Evolutionary conservation across 2,329 filamentous ascomycete species (phyloP).

Genomic region (Zarea fungicola): DNA sequence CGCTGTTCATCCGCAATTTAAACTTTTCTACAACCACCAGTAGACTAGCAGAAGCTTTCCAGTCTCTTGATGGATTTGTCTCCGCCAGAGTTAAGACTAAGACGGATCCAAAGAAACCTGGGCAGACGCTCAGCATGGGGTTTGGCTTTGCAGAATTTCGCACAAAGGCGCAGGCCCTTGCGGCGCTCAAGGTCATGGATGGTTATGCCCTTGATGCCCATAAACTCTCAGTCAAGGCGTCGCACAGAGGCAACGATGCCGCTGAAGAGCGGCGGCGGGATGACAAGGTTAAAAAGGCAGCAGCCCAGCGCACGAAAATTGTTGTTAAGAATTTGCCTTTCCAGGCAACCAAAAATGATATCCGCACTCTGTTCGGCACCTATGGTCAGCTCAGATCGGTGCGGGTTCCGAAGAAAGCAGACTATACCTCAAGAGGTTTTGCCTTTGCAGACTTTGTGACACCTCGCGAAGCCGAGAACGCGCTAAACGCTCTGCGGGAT

Average conservation of each 20-base stretch:
- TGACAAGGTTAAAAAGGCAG: conserved; percentile 75
- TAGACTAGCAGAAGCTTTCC: conserved; percentile 71
- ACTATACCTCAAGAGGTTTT: conserved; percentile 82
- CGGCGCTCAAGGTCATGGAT: conserved; percentile 80
- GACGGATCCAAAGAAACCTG: conserved; percentile 82
- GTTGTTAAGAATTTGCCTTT: conserved; percentile 98
- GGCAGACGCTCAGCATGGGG: conserved; percentile 89
- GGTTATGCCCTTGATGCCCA: conserved; percentile 83
- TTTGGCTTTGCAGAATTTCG: conserved; percentile 93
- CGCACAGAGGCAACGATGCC: conserved; percentile 81
- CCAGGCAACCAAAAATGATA: conserved; percentile 88
- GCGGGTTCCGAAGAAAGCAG: conserved; percentile 91
- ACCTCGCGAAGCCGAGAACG: conserved; percentile 81
- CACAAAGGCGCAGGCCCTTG: conserved; percentile 69
- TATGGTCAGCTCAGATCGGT: conserved; percentile 92
- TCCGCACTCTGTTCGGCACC: conserved; percentile 76
- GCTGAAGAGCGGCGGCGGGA: conserved; percentile 80
- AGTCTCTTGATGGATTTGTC: conserved; percentile 78
- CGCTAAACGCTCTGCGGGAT: conserved; percentile 83
- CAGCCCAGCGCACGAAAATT: conserved; percentile 78
- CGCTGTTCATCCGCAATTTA: conserved; percentile 88
- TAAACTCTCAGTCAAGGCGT: conserved; percentile 76
- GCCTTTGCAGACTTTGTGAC: conserved; percentile 96
- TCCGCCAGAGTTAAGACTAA: conserved; percentile 91
- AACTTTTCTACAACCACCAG: conserved; percentile 84